phyloP scores from a whole-genome alignment of 768 basidiomycete genomes.

The Boletus sp. region DNA sequence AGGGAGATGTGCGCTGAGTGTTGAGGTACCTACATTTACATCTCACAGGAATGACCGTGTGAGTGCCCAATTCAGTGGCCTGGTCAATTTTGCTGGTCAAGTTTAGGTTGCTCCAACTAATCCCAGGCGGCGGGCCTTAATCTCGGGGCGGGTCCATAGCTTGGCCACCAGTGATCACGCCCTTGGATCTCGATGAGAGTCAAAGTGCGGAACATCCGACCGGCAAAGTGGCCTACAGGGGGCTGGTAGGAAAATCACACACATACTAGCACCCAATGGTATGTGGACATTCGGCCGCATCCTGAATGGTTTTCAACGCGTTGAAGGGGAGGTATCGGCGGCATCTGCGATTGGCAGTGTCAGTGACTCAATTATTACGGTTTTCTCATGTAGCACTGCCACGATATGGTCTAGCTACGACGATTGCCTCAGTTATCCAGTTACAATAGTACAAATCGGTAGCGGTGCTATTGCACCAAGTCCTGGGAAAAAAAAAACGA shows the following conservation, averaged over 20 bases:
- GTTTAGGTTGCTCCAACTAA: not conserved
- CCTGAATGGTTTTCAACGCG: not conserved
- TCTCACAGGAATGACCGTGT: slow-evolving; percentile 2
- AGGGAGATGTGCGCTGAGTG: not conserved
- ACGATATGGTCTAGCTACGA: no score
- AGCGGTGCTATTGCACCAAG: no score
- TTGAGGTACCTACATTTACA: not conserved
- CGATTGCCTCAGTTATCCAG: no score
- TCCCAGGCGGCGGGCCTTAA: not conserved
- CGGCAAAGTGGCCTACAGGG: not conserved
- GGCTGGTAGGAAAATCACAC: no score
- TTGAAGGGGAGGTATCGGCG: not conserved
- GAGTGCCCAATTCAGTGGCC: not conserved
- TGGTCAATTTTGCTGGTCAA: not conserved
- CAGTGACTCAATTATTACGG: no score
- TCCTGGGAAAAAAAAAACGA: no score
- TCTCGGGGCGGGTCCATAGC: not conserved
- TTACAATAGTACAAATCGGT: no score
- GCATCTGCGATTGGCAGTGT: not conserved
- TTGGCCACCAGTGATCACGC: not conserved
- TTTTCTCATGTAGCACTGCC: no score
- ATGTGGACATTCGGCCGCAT: not conserved
- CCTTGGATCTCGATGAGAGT: not conserved
- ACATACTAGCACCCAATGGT: not conserved
- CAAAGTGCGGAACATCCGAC: not conserved